Evolutionary conservation across 208 protist genomes (phyloP).

Genomic region (Entamoeba moshkovskii): DNA sequence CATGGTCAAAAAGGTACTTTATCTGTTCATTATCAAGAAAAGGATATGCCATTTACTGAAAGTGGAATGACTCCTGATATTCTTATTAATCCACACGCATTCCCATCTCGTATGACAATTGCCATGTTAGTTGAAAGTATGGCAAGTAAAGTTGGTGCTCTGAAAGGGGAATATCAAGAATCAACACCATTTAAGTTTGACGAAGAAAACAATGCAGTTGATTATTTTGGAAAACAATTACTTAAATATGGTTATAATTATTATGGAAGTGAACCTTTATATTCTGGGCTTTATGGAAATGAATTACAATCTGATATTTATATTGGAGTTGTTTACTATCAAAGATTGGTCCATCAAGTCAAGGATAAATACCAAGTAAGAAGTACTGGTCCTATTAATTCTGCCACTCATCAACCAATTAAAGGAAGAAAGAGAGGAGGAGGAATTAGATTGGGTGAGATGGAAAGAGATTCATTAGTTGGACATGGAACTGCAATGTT

Average conservation of each 20-base stretch:
- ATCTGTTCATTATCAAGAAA: constrained; percentile 65
- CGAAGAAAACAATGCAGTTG: constrained; percentile 55
- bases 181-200: constrained; percentile 67
- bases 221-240: constrained; percentile 88
- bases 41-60: constrained; percentile 58
- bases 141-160: constrained; percentile 75
- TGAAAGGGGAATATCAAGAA: constrained; percentile 81
- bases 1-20: constrained; percentile 98
- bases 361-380: constrained; percentile 95
- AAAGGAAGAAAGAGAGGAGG: constrained; percentile 70
- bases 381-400: constrained; percentile 70
- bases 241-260: constrained; percentile 75
- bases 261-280: constrained; percentile 54
- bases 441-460: constrained; percentile 98
- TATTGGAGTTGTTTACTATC: constrained; percentile 85
- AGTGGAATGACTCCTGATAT: constrained; percentile 62
- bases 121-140: constrained; percentile 85
- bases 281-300: constrained; percentile 73
- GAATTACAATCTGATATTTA: constrained; percentile 87
- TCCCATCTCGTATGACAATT: constrained; percentile 99
- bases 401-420: constrained; percentile 88
- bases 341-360: constrained; percentile 97
- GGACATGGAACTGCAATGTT: constrained; percentile 69
- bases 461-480: constrained; percentile 97
- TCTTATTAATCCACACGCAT: constrained; percentile 99